Percentiles rank a stretch among this genome's conserved stretches.
phyloP scores from a whole-genome alignment of 2,329 filamentous ascomycete genomes.

The Sodiomyces alkalinus region DNA sequence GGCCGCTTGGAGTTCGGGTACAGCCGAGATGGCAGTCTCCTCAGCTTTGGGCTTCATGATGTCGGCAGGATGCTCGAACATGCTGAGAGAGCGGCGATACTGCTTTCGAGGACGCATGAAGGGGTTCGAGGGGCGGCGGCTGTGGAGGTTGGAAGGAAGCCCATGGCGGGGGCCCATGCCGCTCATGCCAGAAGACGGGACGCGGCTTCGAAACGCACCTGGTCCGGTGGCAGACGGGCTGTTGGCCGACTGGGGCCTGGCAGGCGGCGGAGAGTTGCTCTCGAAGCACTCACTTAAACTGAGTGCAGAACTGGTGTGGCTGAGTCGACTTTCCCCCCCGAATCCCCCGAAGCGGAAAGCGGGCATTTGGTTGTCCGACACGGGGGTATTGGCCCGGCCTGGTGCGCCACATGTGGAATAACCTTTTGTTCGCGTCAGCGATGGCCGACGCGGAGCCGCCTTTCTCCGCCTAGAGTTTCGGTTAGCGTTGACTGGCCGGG shows the following conservation, averaged over 20 bases:
- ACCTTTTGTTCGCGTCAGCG: constrained; percentile 59
- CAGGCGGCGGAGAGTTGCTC: constrained; percentile 56
- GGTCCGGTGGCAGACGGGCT: constrained; percentile 40
- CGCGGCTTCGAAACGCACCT: constrained; percentile 46
- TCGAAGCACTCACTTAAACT: constrained; percentile 70
- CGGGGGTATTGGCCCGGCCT: constrained; percentile 33
- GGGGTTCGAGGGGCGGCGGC: constrained; percentile 58
- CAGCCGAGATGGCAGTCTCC: constrained; percentile 34
- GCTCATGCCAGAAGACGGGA: constrained; percentile 46
- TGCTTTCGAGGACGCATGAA: constrained; percentile 70
- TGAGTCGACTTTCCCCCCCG: constrained; percentile 17
- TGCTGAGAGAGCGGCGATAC: constrained; percentile 84
- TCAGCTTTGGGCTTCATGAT: constrained; percentile 63
- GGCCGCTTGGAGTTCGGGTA: constrained; percentile 46
- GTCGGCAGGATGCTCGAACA: constrained; percentile 90
- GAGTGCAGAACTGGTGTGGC: constrained; percentile 32
- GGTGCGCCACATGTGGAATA: constrained; percentile 53
- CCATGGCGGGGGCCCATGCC: constrained; percentile 45
- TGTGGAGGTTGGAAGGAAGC: constrained; percentile 57
- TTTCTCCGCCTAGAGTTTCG: constrained; percentile 41
- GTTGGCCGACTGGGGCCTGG: constrained; percentile 45
- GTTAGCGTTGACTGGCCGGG: constrained; percentile 6
- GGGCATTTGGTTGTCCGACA: constrained; percentile 46
- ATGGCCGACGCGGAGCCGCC: constrained; percentile 56
- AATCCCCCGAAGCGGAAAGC: constrained; percentile 69